Percentiles rank a stretch among this genome's conserved stretches.
These are phyloP conservation scores for Pichia manshurica DNA, from an alignment of 805 yeast species.

Conservation along the genomic window DNA sequence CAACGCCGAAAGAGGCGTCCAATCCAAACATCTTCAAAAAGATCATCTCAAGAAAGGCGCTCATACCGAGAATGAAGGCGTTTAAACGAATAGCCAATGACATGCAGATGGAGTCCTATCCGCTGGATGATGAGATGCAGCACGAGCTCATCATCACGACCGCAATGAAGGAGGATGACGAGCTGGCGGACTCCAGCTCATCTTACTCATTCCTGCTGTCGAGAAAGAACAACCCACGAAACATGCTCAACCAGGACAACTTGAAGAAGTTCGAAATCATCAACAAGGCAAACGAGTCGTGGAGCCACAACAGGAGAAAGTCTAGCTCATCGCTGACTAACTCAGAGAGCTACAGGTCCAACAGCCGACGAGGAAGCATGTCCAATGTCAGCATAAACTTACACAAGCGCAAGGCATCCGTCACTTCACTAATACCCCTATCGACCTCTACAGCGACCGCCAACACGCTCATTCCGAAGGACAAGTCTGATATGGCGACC, in stretches of 20 bases:
- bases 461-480: no score
- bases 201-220: slow-evolving; percentile 10
- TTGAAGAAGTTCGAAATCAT: slow-evolving; percentile 31
- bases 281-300: slow-evolving; percentile 31
- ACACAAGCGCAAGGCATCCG: slow-evolving; percentile 1
- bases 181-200: slow-evolving; percentile 16
- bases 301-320: slow-evolving; percentile 28
- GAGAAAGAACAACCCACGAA: slow-evolving; percentile 2
- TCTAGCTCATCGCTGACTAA: slow-evolving; percentile 15
- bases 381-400: slow-evolving; percentile 1
- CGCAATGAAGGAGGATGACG: slow-evolving; percentile 28
- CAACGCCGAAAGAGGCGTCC: not conserved
- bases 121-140: slow-evolving; percentile 31
- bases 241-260: slow-evolving; percentile 18
- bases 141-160: slow-evolving; percentile 32
- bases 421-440: slow-evolving; percentile 3
- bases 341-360: slow-evolving; percentile 11
- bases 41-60: slow-evolving; percentile 23
- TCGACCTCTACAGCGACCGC: no score
- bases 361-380: slow-evolving; percentile 9
- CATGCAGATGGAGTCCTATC: slow-evolving; percentile 30
- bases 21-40: slow-evolving; percentile 26
- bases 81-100: slow-evolving; percentile 32
- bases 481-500: no score
- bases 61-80: slow-evolving; percentile 32